Base-by-base conservation (phyloP, 2,329 filamentous ascomycete genomes). In the Laburnicola sp. region DNA sequence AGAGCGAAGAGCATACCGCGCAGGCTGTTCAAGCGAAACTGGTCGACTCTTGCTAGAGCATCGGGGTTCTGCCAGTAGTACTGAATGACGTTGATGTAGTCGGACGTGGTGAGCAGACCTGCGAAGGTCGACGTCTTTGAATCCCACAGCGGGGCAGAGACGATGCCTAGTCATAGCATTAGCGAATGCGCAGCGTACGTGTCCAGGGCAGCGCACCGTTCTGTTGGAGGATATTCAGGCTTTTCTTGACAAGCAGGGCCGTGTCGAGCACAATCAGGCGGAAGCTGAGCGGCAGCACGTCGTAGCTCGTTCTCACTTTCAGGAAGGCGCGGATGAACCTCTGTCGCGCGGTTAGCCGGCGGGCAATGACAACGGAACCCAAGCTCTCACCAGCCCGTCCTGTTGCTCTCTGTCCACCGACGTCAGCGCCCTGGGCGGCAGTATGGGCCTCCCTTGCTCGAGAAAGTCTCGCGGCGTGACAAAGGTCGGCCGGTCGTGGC, bases 31-130 rank as follows among this genome's bases (percentile, higher is more conserved):
- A 99, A 78, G 40, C 91, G 87, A 72, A 99, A 97, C 73, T 96
- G 89, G 61, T 97, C 94, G 64, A 99, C 89, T 69, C 93, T 86
- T 59, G 86, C 85, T 54, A 97, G 83, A 51, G 92, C 88, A 60
- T 96, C 90, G 2, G 93, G 94, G 64, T 94, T 95, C 74, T 97
- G 92, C 80, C 91, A 97, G 79, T 99, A 97, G 76, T 99, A 99
- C 73, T 97, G 93, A 35, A 99, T 96, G 50, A 99, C 88, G 69
- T 99, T 99, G 76, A 99, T 95, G 73, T 94, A 99, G 76, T 99
- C 94, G 54, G 91, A 96, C 57, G 91, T 94, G 26, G 94, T 99
- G 59, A 99, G 81, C 42, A 99, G 83, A 34, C 94, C 94, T 35
- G 93, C 94, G 74, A 97, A 99, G 31, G 88, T 91, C 25, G 92